Evolutionary conservation across 1,284 basidiomycete genomes (phyloP).

Genomic region (Apiotrichum montevideense): DNA sequence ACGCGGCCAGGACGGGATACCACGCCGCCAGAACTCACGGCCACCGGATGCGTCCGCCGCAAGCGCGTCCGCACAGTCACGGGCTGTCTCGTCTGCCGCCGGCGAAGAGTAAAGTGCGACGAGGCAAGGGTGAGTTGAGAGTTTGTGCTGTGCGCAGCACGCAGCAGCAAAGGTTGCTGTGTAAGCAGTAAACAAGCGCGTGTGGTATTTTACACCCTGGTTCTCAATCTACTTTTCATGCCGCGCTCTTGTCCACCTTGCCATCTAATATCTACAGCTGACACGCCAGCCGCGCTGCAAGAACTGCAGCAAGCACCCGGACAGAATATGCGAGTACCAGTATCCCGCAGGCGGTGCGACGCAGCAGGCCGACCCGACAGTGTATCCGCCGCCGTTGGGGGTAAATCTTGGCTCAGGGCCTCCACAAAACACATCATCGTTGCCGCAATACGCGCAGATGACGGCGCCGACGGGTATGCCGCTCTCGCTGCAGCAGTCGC

Average conservation of each 20-base stretch:
- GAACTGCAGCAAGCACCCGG: constrained; percentile 6
- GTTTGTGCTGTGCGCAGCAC: too few species aligned
- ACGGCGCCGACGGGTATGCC: too few species aligned
- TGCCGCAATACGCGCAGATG: too few species aligned
- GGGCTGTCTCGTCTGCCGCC: constrained; percentile 6
- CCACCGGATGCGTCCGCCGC: constrained; percentile 1
- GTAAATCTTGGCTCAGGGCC: too few species aligned
- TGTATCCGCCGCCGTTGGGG: neutral
- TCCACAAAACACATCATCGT: too few species aligned
- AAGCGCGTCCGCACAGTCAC: constrained; percentile 11
- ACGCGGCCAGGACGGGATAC: too few species aligned
- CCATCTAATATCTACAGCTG: neutral
- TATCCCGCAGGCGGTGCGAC: neutral
- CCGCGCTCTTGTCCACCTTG: too few species aligned
- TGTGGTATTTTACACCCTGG: too few species aligned
- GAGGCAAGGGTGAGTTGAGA: constrained; percentile 1
- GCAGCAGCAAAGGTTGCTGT: too few species aligned
- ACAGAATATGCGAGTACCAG: constrained; percentile 9
- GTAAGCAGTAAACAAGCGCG: too few species aligned
- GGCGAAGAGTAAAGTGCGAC: constrained; percentile 7
- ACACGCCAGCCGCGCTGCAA: constrained; percentile 4
- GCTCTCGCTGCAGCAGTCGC: neutral
- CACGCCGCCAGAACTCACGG: neutral
- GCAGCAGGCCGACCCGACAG: neutral
- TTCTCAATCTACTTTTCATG: too few species aligned